Conservation (phyloP, 768 basidiomycete genomes). For the Leccinellum rugosiceps region DNA sequence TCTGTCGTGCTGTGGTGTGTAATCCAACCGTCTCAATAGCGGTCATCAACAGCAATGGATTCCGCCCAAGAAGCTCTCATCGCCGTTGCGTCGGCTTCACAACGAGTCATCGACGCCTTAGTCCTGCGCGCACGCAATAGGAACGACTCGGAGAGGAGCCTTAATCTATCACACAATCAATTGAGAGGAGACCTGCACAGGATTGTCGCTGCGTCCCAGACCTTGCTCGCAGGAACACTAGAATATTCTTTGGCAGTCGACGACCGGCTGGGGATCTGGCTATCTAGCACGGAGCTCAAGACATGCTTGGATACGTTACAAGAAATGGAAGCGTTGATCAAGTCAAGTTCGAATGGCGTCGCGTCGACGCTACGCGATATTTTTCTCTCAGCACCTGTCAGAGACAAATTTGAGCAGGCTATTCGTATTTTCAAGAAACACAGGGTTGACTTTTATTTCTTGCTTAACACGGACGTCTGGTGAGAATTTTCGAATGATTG, state of each 20-base stretch:
- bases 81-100: background rate
- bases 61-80: background rate
- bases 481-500: background rate
- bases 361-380: background rate
- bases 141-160: background rate
- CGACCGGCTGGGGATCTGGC: background rate
- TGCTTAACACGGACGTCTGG: background rate
- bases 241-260: background rate
- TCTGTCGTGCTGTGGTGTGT: background rate
- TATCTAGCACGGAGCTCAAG: background rate
- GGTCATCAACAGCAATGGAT: background rate
- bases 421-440: background rate
- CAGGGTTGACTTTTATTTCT: background rate
- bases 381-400: background rate
- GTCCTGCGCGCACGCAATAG: background rate
- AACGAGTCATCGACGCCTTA: background rate
- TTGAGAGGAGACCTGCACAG: background rate
- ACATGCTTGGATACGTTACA: background rate
- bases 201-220: background rate
- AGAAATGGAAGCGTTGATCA: background rate
- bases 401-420: background rate
- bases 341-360: background rate
- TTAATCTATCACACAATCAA: background rate
- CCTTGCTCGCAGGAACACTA: background rate
- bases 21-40: background rate